phyloP scores from a whole-genome alignment of 257 asterid genomes.

The Paraleonurus japonicus region DNA sequence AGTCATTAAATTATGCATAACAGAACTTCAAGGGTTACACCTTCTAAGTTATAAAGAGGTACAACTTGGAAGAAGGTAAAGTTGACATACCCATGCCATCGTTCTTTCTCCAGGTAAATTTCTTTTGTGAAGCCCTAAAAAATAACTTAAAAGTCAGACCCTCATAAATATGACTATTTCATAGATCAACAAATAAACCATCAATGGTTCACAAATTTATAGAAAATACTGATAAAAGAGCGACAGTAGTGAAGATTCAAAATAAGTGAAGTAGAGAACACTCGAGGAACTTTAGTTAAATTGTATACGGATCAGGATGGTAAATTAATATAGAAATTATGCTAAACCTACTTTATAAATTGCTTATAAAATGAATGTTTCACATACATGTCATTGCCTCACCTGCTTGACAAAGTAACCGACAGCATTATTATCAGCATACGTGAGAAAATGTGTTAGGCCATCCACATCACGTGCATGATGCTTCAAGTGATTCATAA shows the following conservation, averaged over 20 bases:
- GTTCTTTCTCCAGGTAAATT: constrained; percentile 87
- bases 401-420: constrained; percentile 99
- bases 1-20: constrained; percentile 5
- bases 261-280: background rate
- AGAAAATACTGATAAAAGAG: constrained; percentile 2
- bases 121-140: constrained; percentile 95
- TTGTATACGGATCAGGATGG: background rate
- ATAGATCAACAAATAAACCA: too few species aligned
- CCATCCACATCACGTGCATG: constrained; percentile 98
- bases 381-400: constrained; percentile 19
- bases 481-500: constrained; percentile 96
- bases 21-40: constrained; percentile 5
- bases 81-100: constrained; percentile 89
- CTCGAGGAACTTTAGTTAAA: constrained; percentile 3
- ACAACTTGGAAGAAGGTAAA: constrained; percentile 10
- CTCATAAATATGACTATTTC: constrained; percentile 19
- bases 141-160: constrained; percentile 26
- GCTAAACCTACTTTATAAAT: constrained; percentile 17
- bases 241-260: background rate
- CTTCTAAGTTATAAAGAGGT: constrained; percentile 17
- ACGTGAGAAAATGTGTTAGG: constrained; percentile 90
- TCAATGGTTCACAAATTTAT: constrained; percentile 2
- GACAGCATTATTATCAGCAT: constrained; percentile 99
- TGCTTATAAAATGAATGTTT: constrained; percentile 1
- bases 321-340: background rate